A percentile compares a stretch with the other conserved stretches of the same genome.
Evolutionary conservation across 2,329 filamentous ascomycete genomes (phyloP).

Genomic region (Nemania sp.): DNA sequence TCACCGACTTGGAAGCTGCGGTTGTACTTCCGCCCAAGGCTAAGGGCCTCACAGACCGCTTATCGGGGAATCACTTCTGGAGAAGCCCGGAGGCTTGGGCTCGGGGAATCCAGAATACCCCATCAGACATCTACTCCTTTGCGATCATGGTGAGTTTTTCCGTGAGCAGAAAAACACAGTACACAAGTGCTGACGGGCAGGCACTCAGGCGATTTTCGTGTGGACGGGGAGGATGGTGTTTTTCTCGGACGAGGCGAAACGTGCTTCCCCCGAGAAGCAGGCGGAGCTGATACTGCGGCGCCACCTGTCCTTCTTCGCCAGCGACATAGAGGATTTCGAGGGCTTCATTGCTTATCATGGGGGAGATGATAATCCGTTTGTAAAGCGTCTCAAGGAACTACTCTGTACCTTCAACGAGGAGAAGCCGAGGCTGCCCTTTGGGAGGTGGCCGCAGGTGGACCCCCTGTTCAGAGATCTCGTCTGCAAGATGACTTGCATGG

Average conservation of each 20-base stretch:
- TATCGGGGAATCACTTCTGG: conserved; percentile 22
- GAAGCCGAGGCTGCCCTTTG: conserved; percentile 18
- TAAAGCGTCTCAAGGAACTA: conserved; percentile 17
- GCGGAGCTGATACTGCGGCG: conserved; percentile 18
- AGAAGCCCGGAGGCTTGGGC: conserved; percentile 22
- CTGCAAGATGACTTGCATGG: conserved; percentile 17
- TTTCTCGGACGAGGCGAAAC: conserved; percentile 18
- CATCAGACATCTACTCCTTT: conserved; percentile 24
- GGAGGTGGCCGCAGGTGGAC: conserved; percentile 17
- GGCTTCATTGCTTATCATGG: conserved; percentile 21
- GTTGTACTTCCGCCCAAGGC: conserved; percentile 15
- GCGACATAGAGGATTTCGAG: conserved; percentile 16
- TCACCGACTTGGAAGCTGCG: conserved; percentile 15
- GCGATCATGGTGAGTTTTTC: conserved; percentile 19
- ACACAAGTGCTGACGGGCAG: conserved; percentile 13
- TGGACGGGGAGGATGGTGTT: conserved; percentile 20
- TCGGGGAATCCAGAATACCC: conserved; percentile 20
- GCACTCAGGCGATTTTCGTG: conserved; percentile 19
- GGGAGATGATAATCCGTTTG: conserved; percentile 17
- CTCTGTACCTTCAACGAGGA: conserved; percentile 13
- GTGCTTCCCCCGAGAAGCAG: conserved; percentile 19
- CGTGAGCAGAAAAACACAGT: conserved; percentile 7
- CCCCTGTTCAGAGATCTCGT: conserved; percentile 20
- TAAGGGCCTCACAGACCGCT: conserved; percentile 21
- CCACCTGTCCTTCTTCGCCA: conserved; percentile 21